Evolutionary conservation across 306 rosid genomes (phyloP).

Genomic region (Vigna nakashimae): DNA sequence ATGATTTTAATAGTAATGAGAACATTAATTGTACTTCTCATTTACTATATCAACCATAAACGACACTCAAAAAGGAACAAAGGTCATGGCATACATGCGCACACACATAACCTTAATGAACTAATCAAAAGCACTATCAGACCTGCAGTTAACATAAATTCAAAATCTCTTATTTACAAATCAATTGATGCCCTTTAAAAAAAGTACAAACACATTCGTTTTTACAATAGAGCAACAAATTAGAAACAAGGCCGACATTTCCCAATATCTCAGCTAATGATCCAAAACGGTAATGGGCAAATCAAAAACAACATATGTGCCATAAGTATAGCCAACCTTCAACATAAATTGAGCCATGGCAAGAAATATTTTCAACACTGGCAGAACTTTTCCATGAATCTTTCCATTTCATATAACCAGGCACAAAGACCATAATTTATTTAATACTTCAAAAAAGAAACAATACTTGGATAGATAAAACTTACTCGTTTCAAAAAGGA

Average conservation of each 20-base stretch:
- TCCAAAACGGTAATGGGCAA: not conserved
- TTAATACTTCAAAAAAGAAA: slow-evolving; percentile 18
- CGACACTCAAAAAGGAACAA: not conserved
- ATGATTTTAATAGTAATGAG: not conserved
- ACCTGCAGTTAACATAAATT: not conserved
- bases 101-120: not conserved
- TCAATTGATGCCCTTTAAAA: not conserved
- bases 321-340: not conserved
- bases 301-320: slow-evolving; percentile 19
- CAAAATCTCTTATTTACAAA: slow-evolving; percentile 10
- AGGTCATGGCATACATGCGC: slow-evolving; percentile 1
- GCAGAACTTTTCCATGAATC: slow-evolving; percentile 8
- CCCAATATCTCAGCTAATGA: not conserved
- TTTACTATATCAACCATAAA: not conserved
- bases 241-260: slow-evolving; percentile 17
- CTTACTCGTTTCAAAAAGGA: slow-evolving; percentile 79
- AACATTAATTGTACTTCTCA: slow-evolving; percentile 2
- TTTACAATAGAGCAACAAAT: slow-evolving; percentile 10
- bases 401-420: slow-evolving; percentile 7
- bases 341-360: slow-evolving; percentile 29
- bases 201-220: not conserved
- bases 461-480: slow-evolving; percentile 10
- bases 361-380: slow-evolving; percentile 26
- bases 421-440: slow-evolving; percentile 6
- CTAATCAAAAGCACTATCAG: no score